Evolutionary conservation across 106 monocot species (phyloP).

Genomic region (Dioscorea alata): DNA sequence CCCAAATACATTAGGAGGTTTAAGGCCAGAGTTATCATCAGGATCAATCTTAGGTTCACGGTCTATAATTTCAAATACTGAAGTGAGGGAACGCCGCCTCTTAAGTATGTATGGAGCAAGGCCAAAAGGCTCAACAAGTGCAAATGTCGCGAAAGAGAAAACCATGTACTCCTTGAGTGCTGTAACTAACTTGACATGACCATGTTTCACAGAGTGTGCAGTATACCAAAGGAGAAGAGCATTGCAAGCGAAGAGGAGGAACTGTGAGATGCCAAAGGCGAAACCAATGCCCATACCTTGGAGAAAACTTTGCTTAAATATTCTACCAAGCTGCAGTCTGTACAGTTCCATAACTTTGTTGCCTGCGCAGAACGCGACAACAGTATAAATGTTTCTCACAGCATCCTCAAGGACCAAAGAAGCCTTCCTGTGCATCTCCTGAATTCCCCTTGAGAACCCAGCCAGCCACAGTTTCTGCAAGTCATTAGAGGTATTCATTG

Average conservation of each 20-base stretch:
- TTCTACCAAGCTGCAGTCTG: slow-evolving; percentile 56
- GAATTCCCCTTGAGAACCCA: slow-evolving; percentile 96
- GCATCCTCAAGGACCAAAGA: slow-evolving; percentile 99
- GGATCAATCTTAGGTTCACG: slow-evolving; percentile 87
- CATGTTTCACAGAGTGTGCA: slow-evolving; percentile 50
- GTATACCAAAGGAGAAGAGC: slow-evolving; percentile 93
- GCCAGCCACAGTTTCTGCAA: slow-evolving; percentile 82
- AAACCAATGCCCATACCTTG: slow-evolving; percentile 87
- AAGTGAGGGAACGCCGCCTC: slow-evolving; percentile 63
- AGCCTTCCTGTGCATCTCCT: slow-evolving; percentile 98
- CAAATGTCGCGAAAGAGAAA: slow-evolving; percentile 96
- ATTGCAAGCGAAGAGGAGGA: slow-evolving; percentile 95
- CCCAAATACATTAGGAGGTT: slow-evolving; percentile 90
- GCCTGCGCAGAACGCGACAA: slow-evolving; percentile 97
- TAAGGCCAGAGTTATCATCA: slow-evolving; percentile 81
- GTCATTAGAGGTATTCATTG: too few species aligned
- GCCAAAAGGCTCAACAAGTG: slow-evolving; percentile 96
- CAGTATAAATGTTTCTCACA: slow-evolving; percentile 97
- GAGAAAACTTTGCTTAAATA: slow-evolving; percentile 70
- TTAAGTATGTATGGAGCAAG: slow-evolving; percentile 96
- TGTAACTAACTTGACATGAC: slow-evolving; percentile 36
- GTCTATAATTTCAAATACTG: slow-evolving; percentile 97
- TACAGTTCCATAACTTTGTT: slow-evolving; percentile 98
- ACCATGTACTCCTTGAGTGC: slow-evolving; percentile 93
- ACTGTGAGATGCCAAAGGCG: slow-evolving; percentile 89